phyloP scores from a whole-genome alignment of 257 asterid genomes.

The Coffea canephora region DNA sequence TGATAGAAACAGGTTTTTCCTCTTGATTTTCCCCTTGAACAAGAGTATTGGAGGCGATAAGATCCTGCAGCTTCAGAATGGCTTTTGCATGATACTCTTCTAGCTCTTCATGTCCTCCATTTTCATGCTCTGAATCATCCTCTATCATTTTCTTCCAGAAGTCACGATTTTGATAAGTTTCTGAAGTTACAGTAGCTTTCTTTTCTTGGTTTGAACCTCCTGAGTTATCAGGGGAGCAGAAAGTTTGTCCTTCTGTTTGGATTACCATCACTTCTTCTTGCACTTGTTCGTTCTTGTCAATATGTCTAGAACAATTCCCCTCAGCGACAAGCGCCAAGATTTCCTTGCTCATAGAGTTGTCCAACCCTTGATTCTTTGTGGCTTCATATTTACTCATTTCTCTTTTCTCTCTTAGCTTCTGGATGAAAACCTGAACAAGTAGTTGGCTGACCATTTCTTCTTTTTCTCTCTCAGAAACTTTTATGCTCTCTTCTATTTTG shows the following conservation, averaged over 20 bases:
- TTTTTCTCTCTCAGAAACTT: conserved; percentile 7
- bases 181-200: conserved; percentile 9
- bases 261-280: conserved; percentile 11
- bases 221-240: conserved; percentile 23
- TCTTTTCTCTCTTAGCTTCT: conserved; percentile 19
- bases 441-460: conserved; percentile 9
- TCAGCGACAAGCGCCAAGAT: conserved; percentile 2
- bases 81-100: conserved; percentile 14
- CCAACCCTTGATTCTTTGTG: conserved; percentile 10
- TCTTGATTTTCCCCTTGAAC: conserved; percentile 15
- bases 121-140: conserved; percentile 22
- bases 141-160: conserved; percentile 35
- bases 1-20: conserved; percentile 10
- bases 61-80: conserved; percentile 23
- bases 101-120: conserved; percentile 22
- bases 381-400: conserved; percentile 14
- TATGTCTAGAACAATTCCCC: background rate
- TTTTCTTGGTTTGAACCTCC: conserved; percentile 19
- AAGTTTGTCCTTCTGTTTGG: conserved; percentile 8
- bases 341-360: too few relatives aligned
- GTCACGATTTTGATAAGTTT: conserved; percentile 21
- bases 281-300: background rate
- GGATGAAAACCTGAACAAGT: conserved; percentile 17
- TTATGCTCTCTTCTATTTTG: conserved; percentile 4
- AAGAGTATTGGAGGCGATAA: conserved; percentile 23